These are phyloP conservation scores for Spergularia marina DNA, from an alignment of 148 eudicot genomes.

Conservation along the genomic window DNA sequence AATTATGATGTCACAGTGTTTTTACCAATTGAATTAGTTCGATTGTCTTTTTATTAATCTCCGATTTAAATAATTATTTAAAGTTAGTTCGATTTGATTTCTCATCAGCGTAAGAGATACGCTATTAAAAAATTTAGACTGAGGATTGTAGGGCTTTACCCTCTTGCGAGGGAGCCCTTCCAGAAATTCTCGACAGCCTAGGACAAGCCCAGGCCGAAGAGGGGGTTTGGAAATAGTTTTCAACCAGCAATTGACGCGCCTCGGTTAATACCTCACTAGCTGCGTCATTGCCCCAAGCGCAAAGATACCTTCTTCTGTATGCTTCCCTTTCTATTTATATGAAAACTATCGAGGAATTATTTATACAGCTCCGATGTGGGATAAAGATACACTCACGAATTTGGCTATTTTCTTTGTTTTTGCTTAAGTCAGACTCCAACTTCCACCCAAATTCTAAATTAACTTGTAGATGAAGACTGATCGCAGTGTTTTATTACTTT, in stretches of 20 bases:
- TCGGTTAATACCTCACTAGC: conserved; percentile 53
- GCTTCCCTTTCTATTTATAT: neutral
- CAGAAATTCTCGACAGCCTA: conserved; percentile 47
- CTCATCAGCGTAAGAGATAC: too few relatives aligned
- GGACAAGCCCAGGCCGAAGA: conserved; percentile 42
- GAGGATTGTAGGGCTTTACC: conserved; percentile 35
- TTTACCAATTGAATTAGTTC: too few relatives aligned
- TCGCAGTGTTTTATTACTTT: too few relatives aligned
- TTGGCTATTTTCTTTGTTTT: neutral
- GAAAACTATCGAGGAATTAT: too few relatives aligned
- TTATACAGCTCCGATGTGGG: conserved; percentile 11
- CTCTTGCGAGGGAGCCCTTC: conserved; percentile 40
- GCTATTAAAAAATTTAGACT: conserved; percentile 2
- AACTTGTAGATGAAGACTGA: too few relatives aligned
- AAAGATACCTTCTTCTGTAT: neutral
- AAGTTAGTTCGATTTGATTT: too few relatives aligned
- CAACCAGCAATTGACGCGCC: conserved; percentile 64
- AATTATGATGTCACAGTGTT: too few relatives aligned
- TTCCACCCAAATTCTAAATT: too few relatives aligned
- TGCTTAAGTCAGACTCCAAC: neutral
- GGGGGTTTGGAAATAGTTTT: conserved; percentile 62
- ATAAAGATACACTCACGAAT: neutral
- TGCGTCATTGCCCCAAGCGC: conserved; percentile 61
- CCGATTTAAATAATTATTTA: too few relatives aligned
- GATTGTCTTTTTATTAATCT: too few relatives aligned